A percentile compares a stretch with the other conserved stretches of the same genome.
phyloP scores from a whole-genome alignment of 176 grass and related monocot genomes.

The Ampelocalamus luodianensis region DNA sequence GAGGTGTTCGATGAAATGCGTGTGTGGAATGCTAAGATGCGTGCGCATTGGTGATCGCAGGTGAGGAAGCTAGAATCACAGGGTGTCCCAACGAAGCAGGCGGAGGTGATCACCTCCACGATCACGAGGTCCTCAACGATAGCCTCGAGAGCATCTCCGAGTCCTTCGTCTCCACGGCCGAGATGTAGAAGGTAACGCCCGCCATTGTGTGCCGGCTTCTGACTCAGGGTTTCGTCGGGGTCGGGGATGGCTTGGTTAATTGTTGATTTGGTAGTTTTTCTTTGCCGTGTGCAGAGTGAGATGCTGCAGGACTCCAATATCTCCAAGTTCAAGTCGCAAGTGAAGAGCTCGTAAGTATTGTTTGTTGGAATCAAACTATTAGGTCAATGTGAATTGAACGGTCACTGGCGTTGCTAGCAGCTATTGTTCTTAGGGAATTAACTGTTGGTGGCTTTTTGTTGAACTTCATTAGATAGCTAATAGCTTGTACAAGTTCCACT shows the following conservation, averaged over 20 bases:
- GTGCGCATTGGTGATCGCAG: slow-evolving; percentile 34
- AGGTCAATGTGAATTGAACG: not conserved
- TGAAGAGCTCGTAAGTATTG: slow-evolving; percentile 78
- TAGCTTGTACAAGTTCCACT: slow-evolving; percentile 3
- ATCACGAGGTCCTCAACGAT: slow-evolving; percentile 97
- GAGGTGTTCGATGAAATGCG: slow-evolving; percentile 46
- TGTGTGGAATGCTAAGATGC: slow-evolving; percentile 18
- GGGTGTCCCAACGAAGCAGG: slow-evolving; percentile 90
- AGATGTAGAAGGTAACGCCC: slow-evolving; percentile 78
- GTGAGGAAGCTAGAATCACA: slow-evolving; percentile 88
- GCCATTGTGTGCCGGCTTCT: not conserved
- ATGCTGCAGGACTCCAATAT: slow-evolving; percentile 89
- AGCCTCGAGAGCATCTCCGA: slow-evolving; percentile 92
- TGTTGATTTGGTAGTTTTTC: not conserved
- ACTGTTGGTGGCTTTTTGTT: not conserved
- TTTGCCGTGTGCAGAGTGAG: slow-evolving; percentile 56
- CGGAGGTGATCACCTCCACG: slow-evolving; percentile 85
- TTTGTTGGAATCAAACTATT: not conserved
- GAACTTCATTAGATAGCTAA: not conserved
- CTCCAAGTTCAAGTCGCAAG: slow-evolving; percentile 92
- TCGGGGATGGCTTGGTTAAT: not conserved
- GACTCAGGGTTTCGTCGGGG: not conserved
- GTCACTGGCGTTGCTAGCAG: not conserved
- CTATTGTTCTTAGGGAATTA: not conserved
- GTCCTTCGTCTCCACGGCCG: slow-evolving; percentile 82